phyloP scores from a whole-genome alignment of 805 yeast species.

The Metschnikowia cerradonensis region DNA sequence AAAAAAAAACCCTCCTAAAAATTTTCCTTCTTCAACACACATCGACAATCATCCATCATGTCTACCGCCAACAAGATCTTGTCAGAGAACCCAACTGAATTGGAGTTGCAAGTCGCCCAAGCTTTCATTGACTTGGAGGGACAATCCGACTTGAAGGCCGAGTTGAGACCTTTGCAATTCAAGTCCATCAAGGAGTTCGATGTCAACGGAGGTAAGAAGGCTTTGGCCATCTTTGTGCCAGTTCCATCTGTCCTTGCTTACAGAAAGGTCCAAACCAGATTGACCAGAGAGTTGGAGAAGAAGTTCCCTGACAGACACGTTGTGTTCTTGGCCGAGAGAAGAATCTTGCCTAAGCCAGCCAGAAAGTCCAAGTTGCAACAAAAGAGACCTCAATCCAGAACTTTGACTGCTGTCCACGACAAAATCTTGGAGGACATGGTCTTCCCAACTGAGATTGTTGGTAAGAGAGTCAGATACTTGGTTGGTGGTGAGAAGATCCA shows the following conservation, averaged over 20 bases:
- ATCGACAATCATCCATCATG: slow-evolving; percentile 48
- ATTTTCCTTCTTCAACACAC: slow-evolving; percentile 13
- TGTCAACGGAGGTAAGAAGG: slow-evolving; percentile 97
- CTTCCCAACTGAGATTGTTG: slow-evolving; percentile 98
- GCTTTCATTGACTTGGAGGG: slow-evolving; percentile 96
- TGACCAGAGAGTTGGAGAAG: slow-evolving; percentile 99
- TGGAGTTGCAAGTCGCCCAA: slow-evolving; percentile 99
- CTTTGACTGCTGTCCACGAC: slow-evolving; percentile 98
- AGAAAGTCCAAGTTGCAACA: slow-evolving; percentile 90
- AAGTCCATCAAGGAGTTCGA: slow-evolving; percentile 97
- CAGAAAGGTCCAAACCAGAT: slow-evolving; percentile 96
- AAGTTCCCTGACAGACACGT: slow-evolving; percentile 99
- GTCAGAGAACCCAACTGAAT: slow-evolving; percentile 93
- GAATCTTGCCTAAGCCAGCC: slow-evolving; percentile 98
- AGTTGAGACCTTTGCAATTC: slow-evolving; percentile 97
- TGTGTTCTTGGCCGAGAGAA: slow-evolving; percentile 98
- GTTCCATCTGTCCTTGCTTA: slow-evolving; percentile 86
- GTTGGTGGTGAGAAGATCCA: slow-evolving; percentile 98
- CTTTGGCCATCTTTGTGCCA: slow-evolving; percentile 97
- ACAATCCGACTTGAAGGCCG: slow-evolving; percentile 95
- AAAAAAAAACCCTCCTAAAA: slow-evolving; percentile 13
- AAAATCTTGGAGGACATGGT: slow-evolving; percentile 97
- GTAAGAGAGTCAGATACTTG: slow-evolving; percentile 98
- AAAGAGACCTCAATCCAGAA: slow-evolving; percentile 99
- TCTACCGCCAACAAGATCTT: slow-evolving; percentile 96